Evolutionary conservation across 2,329 filamentous ascomycete species (phyloP).

Genomic region (Paraphoma chrysanthemicola): DNA sequence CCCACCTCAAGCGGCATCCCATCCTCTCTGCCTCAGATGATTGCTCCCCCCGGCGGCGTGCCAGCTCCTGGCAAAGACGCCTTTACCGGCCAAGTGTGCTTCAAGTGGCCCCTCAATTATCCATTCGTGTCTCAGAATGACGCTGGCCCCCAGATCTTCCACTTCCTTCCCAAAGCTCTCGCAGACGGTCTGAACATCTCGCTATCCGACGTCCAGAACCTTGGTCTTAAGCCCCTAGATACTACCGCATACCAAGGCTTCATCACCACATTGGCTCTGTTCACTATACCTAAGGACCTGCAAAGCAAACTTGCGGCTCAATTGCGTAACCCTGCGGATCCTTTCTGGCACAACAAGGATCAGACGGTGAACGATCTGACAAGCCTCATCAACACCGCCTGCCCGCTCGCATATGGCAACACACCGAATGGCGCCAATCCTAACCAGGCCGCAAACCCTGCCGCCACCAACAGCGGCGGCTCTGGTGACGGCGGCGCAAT

Average conservation of each 20-base stretch:
- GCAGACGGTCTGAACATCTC: conserved; percentile 65
- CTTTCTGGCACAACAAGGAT: conserved; percentile 74
- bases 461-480: conserved; percentile 37
- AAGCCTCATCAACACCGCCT: conserved; percentile 80
- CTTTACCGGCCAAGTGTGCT: conserved; percentile 82
- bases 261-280: conserved; percentile 76
- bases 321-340: conserved; percentile 74
- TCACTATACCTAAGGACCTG: conserved; percentile 55
- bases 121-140: conserved; percentile 75
- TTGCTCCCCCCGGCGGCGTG: conserved; percentile 71
- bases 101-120: conserved; percentile 82
- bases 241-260: conserved; percentile 73
- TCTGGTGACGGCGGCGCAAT: conserved; percentile 57
- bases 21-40: conserved; percentile 73
- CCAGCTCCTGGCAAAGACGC: conserved; percentile 66
- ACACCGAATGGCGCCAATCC: conserved; percentile 49
- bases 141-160: conserved; percentile 85
- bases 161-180: conserved; percentile 75
- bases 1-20: conserved; percentile 63
- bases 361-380: conserved; percentile 75
- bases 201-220: conserved; percentile 66
- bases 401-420: conserved; percentile 67
- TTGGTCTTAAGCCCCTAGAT: conserved; percentile 77
- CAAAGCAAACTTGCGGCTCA: conserved; percentile 69
- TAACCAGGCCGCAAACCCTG: conserved; percentile 51